These are phyloP conservation scores for Cyberlindnera meyerae DNA, from an alignment of 805 yeast genomes.

Conservation along the genomic window DNA sequence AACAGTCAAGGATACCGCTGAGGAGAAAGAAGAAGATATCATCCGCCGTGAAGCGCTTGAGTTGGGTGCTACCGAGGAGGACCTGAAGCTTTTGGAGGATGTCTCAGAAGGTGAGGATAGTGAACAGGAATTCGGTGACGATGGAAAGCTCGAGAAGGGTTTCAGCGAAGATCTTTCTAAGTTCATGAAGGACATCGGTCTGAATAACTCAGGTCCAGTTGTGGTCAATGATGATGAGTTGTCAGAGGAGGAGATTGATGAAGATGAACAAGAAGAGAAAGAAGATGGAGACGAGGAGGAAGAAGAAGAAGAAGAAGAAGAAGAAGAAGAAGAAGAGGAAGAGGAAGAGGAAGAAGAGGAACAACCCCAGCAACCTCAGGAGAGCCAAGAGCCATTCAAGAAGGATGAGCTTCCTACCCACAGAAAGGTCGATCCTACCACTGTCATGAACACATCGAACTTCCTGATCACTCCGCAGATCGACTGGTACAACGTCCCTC, in stretches of 20 bases:
- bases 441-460: slow-evolving; percentile 50
- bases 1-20: not conserved
- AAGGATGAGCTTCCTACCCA: slow-evolving; percentile 23
- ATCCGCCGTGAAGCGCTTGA: slow-evolving; percentile 71
- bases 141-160: slow-evolving; percentile 30
- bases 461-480: slow-evolving; percentile 55
- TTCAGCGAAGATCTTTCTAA: slow-evolving; percentile 51
- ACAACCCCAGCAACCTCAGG: slow-evolving; percentile 15
- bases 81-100: slow-evolving; percentile 57
- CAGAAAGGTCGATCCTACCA: slow-evolving; percentile 29
- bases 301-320: slow-evolving; percentile 25
- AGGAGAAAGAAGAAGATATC: slow-evolving; percentile 3
- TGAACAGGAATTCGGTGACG: slow-evolving; percentile 34
- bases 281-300: slow-evolving; percentile 25
- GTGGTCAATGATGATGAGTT: slow-evolving; percentile 35
- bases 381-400: slow-evolving; percentile 11
- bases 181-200: slow-evolving; percentile 66
- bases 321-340: slow-evolving; percentile 16
- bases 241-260: slow-evolving; percentile 37
- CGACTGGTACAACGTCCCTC: slow-evolving; percentile 72
- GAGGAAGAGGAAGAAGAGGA: slow-evolving; percentile 22
- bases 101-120: slow-evolving; percentile 45
- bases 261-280: slow-evolving; percentile 31
- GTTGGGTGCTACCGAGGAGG: slow-evolving; percentile 85
- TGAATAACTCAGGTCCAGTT: slow-evolving; percentile 37